Conservation (phyloP, 129 eudicot genomes). For the Lactuca saligna region DNA sequence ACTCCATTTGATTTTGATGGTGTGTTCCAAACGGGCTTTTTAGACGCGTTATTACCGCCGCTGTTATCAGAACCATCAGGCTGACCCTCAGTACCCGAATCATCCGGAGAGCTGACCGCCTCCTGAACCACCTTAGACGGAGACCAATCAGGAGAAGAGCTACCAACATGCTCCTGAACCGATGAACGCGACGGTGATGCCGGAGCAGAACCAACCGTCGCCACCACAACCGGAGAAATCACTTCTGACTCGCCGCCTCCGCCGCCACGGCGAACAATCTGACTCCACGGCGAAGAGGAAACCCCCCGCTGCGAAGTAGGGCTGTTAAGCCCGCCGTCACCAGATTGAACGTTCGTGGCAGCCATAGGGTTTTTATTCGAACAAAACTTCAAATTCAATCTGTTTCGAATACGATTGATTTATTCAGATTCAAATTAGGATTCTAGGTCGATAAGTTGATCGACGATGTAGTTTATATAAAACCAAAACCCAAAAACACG, state of each 20-base stretch:
- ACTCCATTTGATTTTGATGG: constrained; percentile 54
- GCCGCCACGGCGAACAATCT: constrained; percentile 45
- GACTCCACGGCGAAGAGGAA: constrained; percentile 46
- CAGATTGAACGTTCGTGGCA: constrained; percentile 37
- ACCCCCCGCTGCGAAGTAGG: constrained; percentile 26
- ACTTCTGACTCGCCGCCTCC: constrained; percentile 34
- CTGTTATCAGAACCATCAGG: constrained; percentile 29
- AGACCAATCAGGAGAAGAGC: constrained; percentile 24
- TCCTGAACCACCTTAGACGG: constrained; percentile 32
- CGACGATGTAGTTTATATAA: constrained; percentile 6
- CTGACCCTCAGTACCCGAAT: constrained; percentile 29
- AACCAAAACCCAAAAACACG: constrained; percentile 21
- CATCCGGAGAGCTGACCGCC: constrained; percentile 22
- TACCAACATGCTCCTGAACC: constrained; percentile 23
- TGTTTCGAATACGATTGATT: constrained; percentile 9
- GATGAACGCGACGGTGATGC: constrained; percentile 31
- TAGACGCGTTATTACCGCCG: constrained; percentile 34
- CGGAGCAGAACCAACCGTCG: constrained; percentile 20
- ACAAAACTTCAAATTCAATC: constrained; percentile 17
- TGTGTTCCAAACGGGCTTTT: constrained; percentile 77
- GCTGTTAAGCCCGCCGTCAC: constrained; percentile 27
- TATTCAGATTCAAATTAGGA: constrained; percentile 30
- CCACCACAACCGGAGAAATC: constrained; percentile 20
- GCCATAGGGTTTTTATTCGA: constrained; percentile 36
- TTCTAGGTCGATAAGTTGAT: constrained; percentile 27